A percentile compares a stretch with the other conserved stretches of the same genome.
Evolutionary conservation across 2,329 filamentous ascomycete species (phyloP).

Genomic region (Alternaria novae-zelandiae): DNA sequence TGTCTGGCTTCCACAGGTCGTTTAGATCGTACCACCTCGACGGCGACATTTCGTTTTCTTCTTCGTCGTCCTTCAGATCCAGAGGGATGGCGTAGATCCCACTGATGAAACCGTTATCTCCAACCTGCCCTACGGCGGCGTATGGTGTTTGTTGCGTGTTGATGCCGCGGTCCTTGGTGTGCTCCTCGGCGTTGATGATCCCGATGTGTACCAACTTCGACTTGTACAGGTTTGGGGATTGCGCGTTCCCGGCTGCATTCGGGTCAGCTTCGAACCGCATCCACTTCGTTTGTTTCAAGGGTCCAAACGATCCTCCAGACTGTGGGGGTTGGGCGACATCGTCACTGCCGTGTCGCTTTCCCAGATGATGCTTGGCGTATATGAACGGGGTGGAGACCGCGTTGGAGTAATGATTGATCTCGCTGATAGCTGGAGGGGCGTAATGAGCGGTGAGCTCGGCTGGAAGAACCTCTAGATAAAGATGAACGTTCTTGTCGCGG

Average conservation of each 20-base stretch:
- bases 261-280: background rate
- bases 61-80: background rate
- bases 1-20: background rate
- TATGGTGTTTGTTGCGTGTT: background rate
- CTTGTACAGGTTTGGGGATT: background rate
- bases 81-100: background rate
- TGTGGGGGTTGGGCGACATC: background rate
- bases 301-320: background rate
- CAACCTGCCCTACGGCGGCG: background rate
- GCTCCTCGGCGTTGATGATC: background rate
- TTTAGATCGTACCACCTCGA: background rate
- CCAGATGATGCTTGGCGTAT: background rate
- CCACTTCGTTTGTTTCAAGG: background rate
- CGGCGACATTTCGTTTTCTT: background rate
- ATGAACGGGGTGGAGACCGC: background rate
- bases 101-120: background rate
- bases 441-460: background rate
- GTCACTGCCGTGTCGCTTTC: background rate
- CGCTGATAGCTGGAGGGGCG: background rate
- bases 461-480: background rate
- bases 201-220: background rate
- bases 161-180: background rate
- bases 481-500: background rate
- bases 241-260: background rate
- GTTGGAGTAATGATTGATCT: background rate